These are phyloP conservation scores for Botrytis tulipae DNA, from an alignment of 2,329 filamentous ascomycete genomes.

Conservation along the genomic window DNA sequence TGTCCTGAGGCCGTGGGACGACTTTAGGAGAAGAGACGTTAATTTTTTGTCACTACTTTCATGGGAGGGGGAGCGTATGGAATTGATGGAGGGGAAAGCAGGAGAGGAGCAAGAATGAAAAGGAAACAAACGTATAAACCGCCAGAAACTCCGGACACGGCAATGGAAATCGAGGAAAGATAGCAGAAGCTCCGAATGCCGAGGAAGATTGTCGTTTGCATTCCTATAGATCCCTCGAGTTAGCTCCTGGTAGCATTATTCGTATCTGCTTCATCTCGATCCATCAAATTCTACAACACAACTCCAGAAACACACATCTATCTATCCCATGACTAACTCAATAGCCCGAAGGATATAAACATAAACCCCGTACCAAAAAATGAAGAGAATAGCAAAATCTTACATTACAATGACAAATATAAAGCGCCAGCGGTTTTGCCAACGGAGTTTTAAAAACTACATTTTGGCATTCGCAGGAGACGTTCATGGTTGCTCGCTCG, in stretches of 20 bases:
- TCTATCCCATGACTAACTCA: too few relatives aligned
- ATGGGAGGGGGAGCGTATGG: neutral
- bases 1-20: constrained; percentile 57
- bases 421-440: constrained; percentile 12
- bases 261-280: neutral
- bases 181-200: constrained; percentile 16
- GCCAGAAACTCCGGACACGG: constrained; percentile 8
- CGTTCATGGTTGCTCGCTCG: constrained; percentile 13
- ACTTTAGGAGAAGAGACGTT: constrained; percentile 39
- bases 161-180: constrained; percentile 11
- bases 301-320: neutral
- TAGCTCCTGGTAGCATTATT: neutral
- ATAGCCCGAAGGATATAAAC: neutral
- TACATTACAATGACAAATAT: constrained; percentile 21
- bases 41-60: neutral
- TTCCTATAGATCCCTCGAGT: neutral
- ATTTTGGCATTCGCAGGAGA: constrained; percentile 15
- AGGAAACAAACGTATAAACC: constrained; percentile 8
- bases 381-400: neutral
- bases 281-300: neutral
- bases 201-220: constrained; percentile 17
- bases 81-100: neutral
- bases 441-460: constrained; percentile 18
- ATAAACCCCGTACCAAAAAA: neutral
- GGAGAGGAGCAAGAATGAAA: neutral